Percentiles rank a stretch among this genome's conserved stretches.
Conservation (phyloP, 106 monocot genomes). For the Vanilla planifolia region DNA sequence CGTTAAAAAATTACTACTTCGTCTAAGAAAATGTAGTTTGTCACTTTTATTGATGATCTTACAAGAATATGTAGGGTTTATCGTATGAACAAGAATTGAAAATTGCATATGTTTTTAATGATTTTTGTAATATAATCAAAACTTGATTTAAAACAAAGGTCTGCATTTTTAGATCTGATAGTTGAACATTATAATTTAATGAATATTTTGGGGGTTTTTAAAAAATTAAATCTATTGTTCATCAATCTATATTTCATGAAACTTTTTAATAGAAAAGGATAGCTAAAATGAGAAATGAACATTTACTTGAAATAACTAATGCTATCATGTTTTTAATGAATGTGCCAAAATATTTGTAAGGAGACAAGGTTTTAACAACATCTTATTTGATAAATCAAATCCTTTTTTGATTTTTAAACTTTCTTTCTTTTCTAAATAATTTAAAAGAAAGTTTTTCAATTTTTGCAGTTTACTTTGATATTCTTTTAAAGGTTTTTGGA, state of each 20-base stretch:
- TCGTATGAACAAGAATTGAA: neutral
- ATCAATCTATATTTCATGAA: conserved; percentile 1
- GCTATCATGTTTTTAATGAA: conserved; percentile 1
- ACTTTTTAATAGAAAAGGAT: conserved; percentile 6
- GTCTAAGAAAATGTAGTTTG: conserved; percentile 4
- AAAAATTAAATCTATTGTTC: conserved; percentile 1
- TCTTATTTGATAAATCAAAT: conserved; percentile 7
- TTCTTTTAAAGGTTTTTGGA: neutral
- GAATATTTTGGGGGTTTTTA: neutral
- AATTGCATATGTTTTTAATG: neutral
- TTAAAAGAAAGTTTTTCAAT: no score
- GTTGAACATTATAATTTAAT: conserved; percentile 10
- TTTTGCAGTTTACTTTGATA: no score
- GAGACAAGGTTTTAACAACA: neutral
- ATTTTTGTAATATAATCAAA: conserved; percentile 5
- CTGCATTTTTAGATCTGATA: neutral
- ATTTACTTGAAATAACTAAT: conserved; percentile 4
- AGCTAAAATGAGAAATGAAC: conserved; percentile 10
- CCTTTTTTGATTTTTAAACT: neutral
- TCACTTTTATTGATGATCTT: conserved; percentile 15
- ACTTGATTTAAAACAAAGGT: conserved; percentile 8
- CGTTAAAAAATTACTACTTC: neutral
- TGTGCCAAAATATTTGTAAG: conserved; percentile 5
- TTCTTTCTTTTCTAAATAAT: neutral
- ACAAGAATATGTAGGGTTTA: neutral